phyloP scores from a whole-genome alignment of 2,329 filamentous ascomycete species.

The Epichloe gansuensis region DNA sequence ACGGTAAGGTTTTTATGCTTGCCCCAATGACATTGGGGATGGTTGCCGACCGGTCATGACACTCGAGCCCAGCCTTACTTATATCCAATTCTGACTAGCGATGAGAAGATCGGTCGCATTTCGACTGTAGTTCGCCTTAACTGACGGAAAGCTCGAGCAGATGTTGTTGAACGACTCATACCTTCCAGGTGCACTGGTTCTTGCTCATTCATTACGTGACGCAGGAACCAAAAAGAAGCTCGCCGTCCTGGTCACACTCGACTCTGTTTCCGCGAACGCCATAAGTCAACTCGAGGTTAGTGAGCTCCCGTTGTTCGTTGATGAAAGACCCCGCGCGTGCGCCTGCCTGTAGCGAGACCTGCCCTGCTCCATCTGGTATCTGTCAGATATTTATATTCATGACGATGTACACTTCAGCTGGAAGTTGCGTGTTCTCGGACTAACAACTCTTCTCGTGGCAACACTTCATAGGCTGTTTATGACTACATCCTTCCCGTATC shows the following conservation, averaged over 20 bases:
- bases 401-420: background rate
- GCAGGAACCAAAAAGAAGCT: conserved; percentile 75
- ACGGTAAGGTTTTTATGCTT: conserved; percentile 30
- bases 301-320: background rate
- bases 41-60: background rate
- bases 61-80: background rate
- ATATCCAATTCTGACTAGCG: background rate
- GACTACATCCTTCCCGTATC: conserved; percentile 80
- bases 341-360: no score
- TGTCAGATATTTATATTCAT: background rate
- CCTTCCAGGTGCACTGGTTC: conserved; percentile 82
- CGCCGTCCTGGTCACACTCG: conserved; percentile 69
- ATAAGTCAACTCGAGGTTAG: conserved; percentile 66
- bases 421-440: background rate
- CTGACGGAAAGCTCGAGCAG: conserved; percentile 32
- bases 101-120: background rate
- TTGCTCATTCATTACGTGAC: conserved; percentile 91
- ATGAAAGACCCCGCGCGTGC: background rate
- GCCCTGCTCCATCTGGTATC: no score
- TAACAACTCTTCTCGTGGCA: background rate
- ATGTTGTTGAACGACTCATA: conserved; percentile 87
- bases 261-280: conserved; percentile 62
- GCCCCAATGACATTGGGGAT: background rate
- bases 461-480: conserved; percentile 54
- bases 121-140: background rate